Evolutionary conservation across 2,329 filamentous ascomycete genomes (phyloP), one percentile per base, ranked within the genome.

Genomic region (Chalaropsis ovoidea): DNA sequence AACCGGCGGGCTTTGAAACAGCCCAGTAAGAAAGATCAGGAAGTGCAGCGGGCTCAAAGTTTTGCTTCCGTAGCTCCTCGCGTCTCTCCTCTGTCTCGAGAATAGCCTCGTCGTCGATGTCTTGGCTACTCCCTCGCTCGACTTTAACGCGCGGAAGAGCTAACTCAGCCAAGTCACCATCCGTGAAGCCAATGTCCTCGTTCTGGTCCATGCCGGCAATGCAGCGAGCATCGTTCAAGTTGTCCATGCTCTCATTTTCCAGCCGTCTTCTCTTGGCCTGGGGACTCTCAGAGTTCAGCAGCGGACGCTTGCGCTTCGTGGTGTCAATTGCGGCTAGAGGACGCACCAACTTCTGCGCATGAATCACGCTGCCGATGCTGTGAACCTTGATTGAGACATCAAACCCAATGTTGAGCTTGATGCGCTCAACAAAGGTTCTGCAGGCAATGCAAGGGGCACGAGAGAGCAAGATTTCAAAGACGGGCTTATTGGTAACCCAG

Each of bases 401-500:
- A 19, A 65, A 31, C 8, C 60, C 27, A 13, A 56, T 24, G 22
- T 60, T 54, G 24, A 56, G 58, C 10, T 39, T 52, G 17, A 68
- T 13, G 7, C 66, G 64, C n/a, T 49, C 13, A 13, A 69, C 62
- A 45, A 66, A 65, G 10, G 56, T 45, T 22, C 41, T 27, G 42
- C 67, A 68, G 11, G 39, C n/a, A 2, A 3, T 22, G 56, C 68
- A 68, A 13, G 62, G 63, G 1, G 56, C 43, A 1, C 63, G 45
- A 11, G 67, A 67, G 3, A 69, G 42, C 6, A 65, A 45, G 22
- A 68, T 67, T 41, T 68, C 64, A 19, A 68, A 67, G 4, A 13
- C n/a, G 17, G 63, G 66, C n/a, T 45, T 47, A 2, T 45, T 31
- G 15, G 10, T 31, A 17, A 19, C 15, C 65, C 65, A 67, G 2